phyloP scores from a whole-genome alignment of 2,329 filamentous ascomycete species.

The Penicillium sp. region DNA sequence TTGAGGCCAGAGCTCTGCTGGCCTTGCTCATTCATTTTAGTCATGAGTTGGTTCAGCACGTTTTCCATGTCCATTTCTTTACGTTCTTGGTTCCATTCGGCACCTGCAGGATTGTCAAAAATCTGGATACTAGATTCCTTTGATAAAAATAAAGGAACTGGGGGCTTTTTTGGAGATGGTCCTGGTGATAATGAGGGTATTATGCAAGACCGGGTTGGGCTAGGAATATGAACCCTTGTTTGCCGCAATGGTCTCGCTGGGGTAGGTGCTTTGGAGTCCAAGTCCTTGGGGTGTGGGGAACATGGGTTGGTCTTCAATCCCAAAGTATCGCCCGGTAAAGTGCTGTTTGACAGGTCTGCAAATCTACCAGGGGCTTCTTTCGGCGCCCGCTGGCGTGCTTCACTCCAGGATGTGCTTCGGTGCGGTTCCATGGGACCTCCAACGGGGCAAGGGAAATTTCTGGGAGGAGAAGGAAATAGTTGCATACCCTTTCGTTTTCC shows the following conservation, averaged over 20 bases:
- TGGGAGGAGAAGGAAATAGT: slow-evolving; percentile 30
- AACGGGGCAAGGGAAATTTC: slow-evolving; percentile 8
- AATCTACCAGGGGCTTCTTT: background rate
- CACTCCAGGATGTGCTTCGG: background rate
- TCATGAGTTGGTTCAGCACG: slow-evolving; percentile 65
- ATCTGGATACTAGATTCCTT: slow-evolving; percentile 71
- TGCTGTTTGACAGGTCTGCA: background rate
- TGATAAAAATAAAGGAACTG: slow-evolving; percentile 53
- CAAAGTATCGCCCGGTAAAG: background rate
- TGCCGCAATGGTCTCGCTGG: slow-evolving; percentile 39
- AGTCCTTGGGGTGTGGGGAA: slow-evolving; percentile 3
- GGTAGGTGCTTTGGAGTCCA: slow-evolving; percentile 24
- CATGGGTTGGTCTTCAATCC: background rate
- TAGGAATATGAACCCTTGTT: slow-evolving; percentile 13
- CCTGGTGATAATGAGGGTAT: slow-evolving; percentile 2
- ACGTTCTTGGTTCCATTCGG: slow-evolving; percentile 67
- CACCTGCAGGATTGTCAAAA: slow-evolving; percentile 32
- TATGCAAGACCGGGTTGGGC: slow-evolving; percentile 32
- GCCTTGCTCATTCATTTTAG: slow-evolving; percentile 65
- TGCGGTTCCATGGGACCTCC: slow-evolving; percentile 6
- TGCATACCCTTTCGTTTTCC: slow-evolving; percentile 52
- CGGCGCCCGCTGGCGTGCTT: background rate
- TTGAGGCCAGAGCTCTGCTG: slow-evolving; percentile 65
- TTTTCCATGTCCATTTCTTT: slow-evolving; percentile 71
- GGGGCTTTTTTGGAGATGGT: slow-evolving; percentile 28